Evolutionary conservation across 2,329 filamentous ascomycete species (phyloP).

Genomic region (Dothideomycetes sp.): DNA sequence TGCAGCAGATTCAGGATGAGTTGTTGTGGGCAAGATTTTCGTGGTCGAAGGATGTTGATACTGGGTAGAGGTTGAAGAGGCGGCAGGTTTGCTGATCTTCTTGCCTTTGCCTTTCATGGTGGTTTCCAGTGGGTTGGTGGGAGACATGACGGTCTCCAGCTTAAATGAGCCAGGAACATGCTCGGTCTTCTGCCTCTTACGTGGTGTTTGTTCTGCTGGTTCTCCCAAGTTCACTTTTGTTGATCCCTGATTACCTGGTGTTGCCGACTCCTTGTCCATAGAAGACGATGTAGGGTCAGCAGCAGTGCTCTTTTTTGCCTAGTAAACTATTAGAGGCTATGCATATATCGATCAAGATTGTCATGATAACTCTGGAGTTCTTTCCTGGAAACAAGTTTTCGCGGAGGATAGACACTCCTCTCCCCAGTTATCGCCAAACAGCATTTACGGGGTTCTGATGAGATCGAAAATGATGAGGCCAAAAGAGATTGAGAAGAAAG

Average conservation of each 20-base stretch:
- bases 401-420: neutral
- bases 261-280: constrained; percentile 1
- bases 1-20: neutral
- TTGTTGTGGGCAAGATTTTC: neutral
- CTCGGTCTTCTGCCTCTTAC: neutral
- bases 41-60: neutral
- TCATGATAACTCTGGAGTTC: neutral
- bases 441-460: too few species aligned
- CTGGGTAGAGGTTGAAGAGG: neutral
- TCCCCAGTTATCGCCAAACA: neutral
- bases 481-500: neutral
- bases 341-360: too few species aligned
- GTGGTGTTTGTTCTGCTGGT: neutral
- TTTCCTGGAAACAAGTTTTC: neutral
- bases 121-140: neutral
- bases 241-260: neutral
- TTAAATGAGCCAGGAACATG: neutral
- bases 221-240: neutral
- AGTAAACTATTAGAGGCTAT: neutral
- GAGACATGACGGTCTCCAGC: neutral
- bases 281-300: neutral
- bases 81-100: constrained; percentile 1
- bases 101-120: constrained; percentile 5
- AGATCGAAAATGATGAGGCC: neutral
- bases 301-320: neutral